These are phyloP conservation scores for Hippophae tibetana DNA, from an alignment of 306 rosid genomes.

Conservation along the genomic window DNA sequence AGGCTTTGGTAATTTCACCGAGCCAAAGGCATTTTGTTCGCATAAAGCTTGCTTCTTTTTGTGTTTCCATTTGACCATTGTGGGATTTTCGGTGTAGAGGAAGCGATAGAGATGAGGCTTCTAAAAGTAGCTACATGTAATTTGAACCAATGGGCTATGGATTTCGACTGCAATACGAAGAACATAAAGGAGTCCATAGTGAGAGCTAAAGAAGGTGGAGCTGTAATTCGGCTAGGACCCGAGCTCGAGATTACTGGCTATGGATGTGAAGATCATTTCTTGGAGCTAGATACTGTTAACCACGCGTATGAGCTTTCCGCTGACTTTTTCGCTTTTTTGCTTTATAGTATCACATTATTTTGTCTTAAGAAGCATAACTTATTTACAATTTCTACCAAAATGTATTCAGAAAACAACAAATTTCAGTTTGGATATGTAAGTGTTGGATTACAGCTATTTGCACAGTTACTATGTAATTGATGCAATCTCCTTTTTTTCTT, in stretches of 20 bases:
- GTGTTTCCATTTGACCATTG: background rate
- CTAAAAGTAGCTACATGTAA: constrained; percentile 87
- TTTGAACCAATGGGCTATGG: constrained; percentile 99
- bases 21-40: background rate
- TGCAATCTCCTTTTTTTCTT: no score
- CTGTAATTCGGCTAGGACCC: constrained; percentile 76
- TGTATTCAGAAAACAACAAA: no score
- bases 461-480: no score
- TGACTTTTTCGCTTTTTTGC: no score
- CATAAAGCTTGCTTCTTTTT: background rate
- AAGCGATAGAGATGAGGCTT: constrained; percentile 47
- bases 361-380: background rate
- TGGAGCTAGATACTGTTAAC: constrained; percentile 78
- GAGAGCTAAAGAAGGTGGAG: constrained; percentile 60
- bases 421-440: background rate
- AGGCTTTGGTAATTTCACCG: background rate
- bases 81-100: background rate
- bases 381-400: no score
- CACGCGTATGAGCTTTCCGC: constrained; percentile 45
- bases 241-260: constrained; percentile 95
- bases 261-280: constrained; percentile 94
- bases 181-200: constrained; percentile 65
- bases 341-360: background rate
- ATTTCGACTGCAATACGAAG: constrained; percentile 58
- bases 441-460: background rate